These are phyloP conservation scores for Aspergillus funiculosus DNA, from an alignment of 495 filamentous ascomycete species.

Conservation along the genomic window DNA sequence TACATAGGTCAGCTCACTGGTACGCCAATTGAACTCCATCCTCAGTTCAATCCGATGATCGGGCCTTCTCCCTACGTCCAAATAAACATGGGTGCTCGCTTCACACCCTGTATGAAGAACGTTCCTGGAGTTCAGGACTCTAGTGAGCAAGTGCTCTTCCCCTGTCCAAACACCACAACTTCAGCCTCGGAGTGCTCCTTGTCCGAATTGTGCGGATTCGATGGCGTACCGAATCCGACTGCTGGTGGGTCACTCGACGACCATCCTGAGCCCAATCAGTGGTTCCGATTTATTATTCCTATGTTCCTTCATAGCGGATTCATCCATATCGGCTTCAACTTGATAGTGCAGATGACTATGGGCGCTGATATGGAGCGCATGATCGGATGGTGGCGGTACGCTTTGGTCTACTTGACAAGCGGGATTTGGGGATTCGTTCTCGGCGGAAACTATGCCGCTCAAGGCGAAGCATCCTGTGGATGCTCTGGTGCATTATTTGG, in stretches of 20 bases:
- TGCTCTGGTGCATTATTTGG: constrained; percentile 89
- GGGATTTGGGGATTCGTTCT: constrained; percentile 97
- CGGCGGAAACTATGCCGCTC: constrained; percentile 84
- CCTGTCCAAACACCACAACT: constrained; percentile 71
- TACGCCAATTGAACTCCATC: constrained; percentile 78
- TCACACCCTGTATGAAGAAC: constrained; percentile 90
- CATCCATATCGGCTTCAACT: constrained; percentile 92
- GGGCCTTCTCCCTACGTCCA: constrained; percentile 83
- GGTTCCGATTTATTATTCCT: constrained; percentile 92
- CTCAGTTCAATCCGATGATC: constrained; percentile 92
- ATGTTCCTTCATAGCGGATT: constrained; percentile 94
- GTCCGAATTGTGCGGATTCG: constrained; percentile 74
- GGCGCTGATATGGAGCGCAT: constrained; percentile 84
- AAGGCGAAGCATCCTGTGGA: constrained; percentile 73
- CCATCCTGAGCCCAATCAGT: constrained; percentile 69
- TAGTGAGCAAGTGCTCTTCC: constrained; percentile 51
- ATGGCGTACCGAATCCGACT: constrained; percentile 59
- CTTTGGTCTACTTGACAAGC: constrained; percentile 78
- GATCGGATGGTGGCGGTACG: constrained; percentile 80
- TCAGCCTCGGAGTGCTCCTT: constrained; percentile 58
- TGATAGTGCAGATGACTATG: constrained; percentile 81
- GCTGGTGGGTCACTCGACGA: constrained; percentile 37
- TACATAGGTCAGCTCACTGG: constrained; percentile 36
- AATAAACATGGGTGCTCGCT: constrained; percentile 95
- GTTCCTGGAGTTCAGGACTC: constrained; percentile 58